Evolutionary conservation across 2,329 filamentous ascomycete species (phyloP), one percentile per base, ranked within the genome.

Genomic region (Purpureocillium takamizusanense): DNA sequence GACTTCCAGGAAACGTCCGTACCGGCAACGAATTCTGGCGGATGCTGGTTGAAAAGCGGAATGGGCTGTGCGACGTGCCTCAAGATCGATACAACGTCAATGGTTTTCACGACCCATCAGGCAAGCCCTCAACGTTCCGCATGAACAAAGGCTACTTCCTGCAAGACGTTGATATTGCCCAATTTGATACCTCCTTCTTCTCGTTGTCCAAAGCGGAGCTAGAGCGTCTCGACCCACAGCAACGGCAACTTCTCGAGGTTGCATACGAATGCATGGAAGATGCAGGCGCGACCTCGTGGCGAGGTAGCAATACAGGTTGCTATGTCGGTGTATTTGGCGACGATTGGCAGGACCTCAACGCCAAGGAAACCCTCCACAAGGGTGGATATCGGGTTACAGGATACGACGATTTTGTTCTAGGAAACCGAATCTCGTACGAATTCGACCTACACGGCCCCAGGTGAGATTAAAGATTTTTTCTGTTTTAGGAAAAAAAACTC

Each of bases 131-230:
- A 6, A 30, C 28, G 13, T 30, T 30, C 13, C 28, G n/a, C 5
- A 30, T 30, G 28, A 37, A 10, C 18, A 30, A 30, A 12, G 55
- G 51, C 3, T 51, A 58, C 35, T 59, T 53, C 29, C 49, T 61
- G 1, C 39, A 51, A 4, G 28, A 44, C 3, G 46, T 30, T 7
- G 35, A 59, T 15, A 38, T 57, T 4, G 37, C 43, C 4, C 33
- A 46, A n/a, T 41, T 59, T 11, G 58, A 62, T 38, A 39, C 54
- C 1, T 49, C 46, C 8, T 59, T 61, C 42, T 62, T 56, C 42
- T 52, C 48, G 3, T 51, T 62, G 40, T 50, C 38, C 2, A 39
- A 36, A 11, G 7, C 47, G 15, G 57, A 60, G 34, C 50, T 50
- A 4, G 51, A 49, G 16, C 39, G 39, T 2, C 18, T 46, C 27